Conservation (phyloP, 2,329 filamentous ascomycete species). For the Exophiala bonariae region DNA sequence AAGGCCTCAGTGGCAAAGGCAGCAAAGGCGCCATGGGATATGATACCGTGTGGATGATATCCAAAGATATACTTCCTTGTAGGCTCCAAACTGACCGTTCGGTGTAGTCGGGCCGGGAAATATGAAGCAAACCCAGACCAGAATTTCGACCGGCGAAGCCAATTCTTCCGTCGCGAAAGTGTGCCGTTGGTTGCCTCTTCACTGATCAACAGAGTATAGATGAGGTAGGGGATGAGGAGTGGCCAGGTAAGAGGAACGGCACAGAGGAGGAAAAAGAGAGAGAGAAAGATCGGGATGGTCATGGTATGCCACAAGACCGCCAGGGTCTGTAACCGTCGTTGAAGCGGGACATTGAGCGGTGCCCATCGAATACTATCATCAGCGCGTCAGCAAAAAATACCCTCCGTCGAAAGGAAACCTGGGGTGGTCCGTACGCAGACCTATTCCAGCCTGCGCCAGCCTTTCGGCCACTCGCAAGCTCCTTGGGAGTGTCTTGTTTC, state of each 20-base stretch:
- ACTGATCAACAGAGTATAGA: conserved; percentile 76
- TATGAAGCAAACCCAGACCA: conserved; percentile 93
- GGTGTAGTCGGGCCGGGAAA: conserved; percentile 85
- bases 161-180: conserved; percentile 71
- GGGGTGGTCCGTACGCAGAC: conserved; percentile 40
- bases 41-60: conserved; percentile 97
- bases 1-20: conserved; percentile 89
- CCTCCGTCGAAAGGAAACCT: background rate
- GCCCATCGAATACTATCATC: conserved; percentile 73
- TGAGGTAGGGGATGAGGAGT: conserved; percentile 70
- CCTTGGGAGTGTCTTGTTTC: conserved; percentile 16
- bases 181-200: conserved; percentile 74
- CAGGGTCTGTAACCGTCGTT: conserved; percentile 73
- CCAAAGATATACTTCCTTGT: conserved; percentile 94
- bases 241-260: conserved; percentile 93
- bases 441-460: conserved; percentile 56
- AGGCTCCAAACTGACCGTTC: conserved; percentile 74
- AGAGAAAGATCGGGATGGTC: conserved; percentile 68
- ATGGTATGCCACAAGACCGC: conserved; percentile 74
- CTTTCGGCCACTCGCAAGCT: conserved; percentile 51
- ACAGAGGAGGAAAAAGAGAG: conserved; percentile 86
- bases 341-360: conserved; percentile 71
- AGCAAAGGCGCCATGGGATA: conserved; percentile 91
- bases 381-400: conserved; percentile 10
- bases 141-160: conserved; percentile 69